Evolutionary conservation across 177 flowering plant genomes (phyloP), one percentile per base, ranked within the genome.

Genomic region (Vitis hybrid): DNA sequence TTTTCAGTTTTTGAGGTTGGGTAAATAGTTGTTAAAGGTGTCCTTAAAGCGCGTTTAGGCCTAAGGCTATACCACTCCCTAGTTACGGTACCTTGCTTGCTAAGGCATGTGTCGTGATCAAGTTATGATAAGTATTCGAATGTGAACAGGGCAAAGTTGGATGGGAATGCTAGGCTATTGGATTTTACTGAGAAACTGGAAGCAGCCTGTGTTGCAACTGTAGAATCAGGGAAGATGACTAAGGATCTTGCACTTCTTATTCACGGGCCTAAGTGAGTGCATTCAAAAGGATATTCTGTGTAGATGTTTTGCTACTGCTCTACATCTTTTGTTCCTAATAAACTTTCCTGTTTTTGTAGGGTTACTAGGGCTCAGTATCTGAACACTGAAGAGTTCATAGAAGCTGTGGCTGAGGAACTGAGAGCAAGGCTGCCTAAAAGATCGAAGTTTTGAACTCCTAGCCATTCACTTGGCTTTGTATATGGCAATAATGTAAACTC

Each of bases 181-280:
- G 92, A 87, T 57, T 91, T 89, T 75, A 80, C 90, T 51, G 83
- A 88, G 74, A 89, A 91, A 66, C 81, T 91, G 56, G 94, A 90
- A 74, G 88, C 85, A 29, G 93, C 97, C 51, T 91, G 93, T 67
- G 64, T 91, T 68, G 88, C 84, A 68, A 61, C 84, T 64, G 97
- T 90, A 2, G 97, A 91, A 76, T 85, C 96, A n/a, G 97, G 98
- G 51, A 94, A 90, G 78, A 94, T 94, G 98, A 94, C 98, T 76
- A 94, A 94, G 84, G 98, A 94, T 87, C 93, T 94, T 73, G 98
- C 98, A 12, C 87, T 94, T 66, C 70, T 94, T 59, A 83, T 89
- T 62, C 94, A 94, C 81, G 97, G 97, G 67, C 61, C 98, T 63
- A 90, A 88, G 98, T 94, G 74, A 69, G 84, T 5, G 16, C n/a